phyloP scores from a whole-genome alignment of 805 yeast species.

The Barnettozyma siamensis region DNA sequence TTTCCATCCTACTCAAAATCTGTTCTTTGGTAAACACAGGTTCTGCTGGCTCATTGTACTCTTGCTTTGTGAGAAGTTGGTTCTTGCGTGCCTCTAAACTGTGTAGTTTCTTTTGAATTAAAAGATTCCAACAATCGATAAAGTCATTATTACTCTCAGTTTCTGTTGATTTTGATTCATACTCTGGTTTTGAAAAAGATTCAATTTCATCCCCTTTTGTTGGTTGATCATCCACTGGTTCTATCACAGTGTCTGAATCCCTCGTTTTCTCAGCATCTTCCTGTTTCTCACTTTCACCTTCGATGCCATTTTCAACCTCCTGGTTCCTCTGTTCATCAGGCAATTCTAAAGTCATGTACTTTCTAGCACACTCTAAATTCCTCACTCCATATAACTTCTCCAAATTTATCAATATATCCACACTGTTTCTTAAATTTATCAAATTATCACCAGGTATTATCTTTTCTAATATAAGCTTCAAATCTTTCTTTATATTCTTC shows the following conservation, averaged over 20 bases:
- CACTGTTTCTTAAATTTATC: constrained; percentile 17
- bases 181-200: no score
- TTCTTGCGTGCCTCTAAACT: constrained; percentile 12
- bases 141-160: constrained; percentile 11
- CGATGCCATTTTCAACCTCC: constrained; percentile 3
- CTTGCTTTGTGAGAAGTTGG: constrained; percentile 4
- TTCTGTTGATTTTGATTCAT: background rate
- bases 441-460: constrained; percentile 30
- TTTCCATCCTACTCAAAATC: constrained; percentile 77
- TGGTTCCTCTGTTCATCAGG: background rate
- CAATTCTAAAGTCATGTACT: background rate
- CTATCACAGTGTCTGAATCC: no score
- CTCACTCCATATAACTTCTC: constrained; percentile 14
- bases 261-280: background rate
- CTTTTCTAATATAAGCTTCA: constrained; percentile 28
- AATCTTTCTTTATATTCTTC: constrained; percentile 27
- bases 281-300: background rate
- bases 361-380: constrained; percentile 1
- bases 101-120: constrained; percentile 15
- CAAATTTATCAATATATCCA: constrained; percentile 15
- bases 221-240: background rate
- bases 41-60: background rate
- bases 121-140: constrained; percentile 17
- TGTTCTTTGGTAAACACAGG: constrained; percentile 37
- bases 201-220: no score